Conservation (phyloP, 345 rosid genomes). For the Eucalyptus tenuipes region DNA sequence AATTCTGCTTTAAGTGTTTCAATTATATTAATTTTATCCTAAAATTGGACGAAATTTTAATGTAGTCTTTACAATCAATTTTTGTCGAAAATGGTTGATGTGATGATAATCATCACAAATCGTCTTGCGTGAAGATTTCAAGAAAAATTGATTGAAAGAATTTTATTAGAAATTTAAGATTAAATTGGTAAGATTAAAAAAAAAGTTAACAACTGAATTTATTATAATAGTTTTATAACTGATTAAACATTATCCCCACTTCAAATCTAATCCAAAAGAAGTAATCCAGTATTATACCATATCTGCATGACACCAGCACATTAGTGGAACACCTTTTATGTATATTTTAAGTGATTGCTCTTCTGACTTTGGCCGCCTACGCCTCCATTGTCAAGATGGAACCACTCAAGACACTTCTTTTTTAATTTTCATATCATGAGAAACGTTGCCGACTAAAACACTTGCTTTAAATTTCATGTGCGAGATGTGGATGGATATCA, state of each 20-base stretch:
- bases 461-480: neutral
- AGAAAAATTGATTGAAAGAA: accelerated
- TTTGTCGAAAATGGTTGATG: no score
- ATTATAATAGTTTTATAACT: neutral
- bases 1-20: no score
- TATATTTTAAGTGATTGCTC: neutral
- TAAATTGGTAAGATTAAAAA: no score
- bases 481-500: neutral
- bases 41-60: no score
- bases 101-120: no score
- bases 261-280: neutral
- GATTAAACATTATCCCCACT: neutral
- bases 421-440: neutral
- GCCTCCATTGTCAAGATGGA: neutral
- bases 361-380: neutral
- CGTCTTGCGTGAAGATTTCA: accelerated
- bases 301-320: neutral
- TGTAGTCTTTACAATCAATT: no score
- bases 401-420: neutral
- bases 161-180: no score
- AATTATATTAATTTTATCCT: no score
- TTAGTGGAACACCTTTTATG: neutral
- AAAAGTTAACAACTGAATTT: no score
- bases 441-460: neutral
- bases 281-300: neutral